A percentile compares a stretch with the other conserved stretches of the same genome.
Evolutionary conservation across 2,329 filamentous ascomycete species (phyloP).

Genomic region (Cladosporium sp.): DNA sequence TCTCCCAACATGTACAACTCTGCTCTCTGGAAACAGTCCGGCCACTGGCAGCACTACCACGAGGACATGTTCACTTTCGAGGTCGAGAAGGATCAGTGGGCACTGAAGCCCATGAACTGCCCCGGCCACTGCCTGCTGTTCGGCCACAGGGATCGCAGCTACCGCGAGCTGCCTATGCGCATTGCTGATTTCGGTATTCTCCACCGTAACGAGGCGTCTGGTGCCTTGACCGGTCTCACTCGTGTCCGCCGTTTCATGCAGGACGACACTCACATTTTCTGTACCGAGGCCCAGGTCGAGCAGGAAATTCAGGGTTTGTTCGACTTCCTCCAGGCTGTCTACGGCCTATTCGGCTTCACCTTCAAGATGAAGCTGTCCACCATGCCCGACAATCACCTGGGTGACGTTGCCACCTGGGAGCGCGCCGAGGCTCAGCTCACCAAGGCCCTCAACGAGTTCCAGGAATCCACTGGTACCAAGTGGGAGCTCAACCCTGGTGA

Average conservation of each 20-base stretch:
- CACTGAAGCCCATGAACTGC: constrained; percentile 97
- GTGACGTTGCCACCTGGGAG: constrained; percentile 81
- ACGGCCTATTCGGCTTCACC: constrained; percentile 76
- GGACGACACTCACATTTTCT: constrained; percentile 96
- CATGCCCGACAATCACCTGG: constrained; percentile 80
- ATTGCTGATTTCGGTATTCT: constrained; percentile 94
- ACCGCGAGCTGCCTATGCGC: constrained; percentile 82
- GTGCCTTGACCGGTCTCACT: constrained; percentile 82
- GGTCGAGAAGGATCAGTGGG: constrained; percentile 77
- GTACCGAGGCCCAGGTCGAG: constrained; percentile 69
- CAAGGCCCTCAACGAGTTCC: constrained; percentile 72
- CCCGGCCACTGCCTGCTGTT: constrained; percentile 91
- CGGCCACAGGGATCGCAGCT: constrained; percentile 73
- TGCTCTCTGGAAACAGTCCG: constrained; percentile 86
- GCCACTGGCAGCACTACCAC: constrained; percentile 89
- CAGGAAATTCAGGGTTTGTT: constrained; percentile 77
- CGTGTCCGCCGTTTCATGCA: constrained; percentile 91
- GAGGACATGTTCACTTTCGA: constrained; percentile 93
- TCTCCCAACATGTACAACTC: constrained; percentile 96
- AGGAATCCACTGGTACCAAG: constrained; percentile 52
- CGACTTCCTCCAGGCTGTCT: constrained; percentile 75
- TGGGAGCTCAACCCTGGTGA: constrained; percentile 95
- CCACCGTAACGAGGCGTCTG: constrained; percentile 91
- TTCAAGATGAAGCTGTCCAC: constrained; percentile 96
- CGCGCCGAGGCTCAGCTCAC: constrained; percentile 76